phyloP scores from a whole-genome alignment of 2,329 filamentous ascomycete species.

The Pseudogymnoascus sp. region DNA sequence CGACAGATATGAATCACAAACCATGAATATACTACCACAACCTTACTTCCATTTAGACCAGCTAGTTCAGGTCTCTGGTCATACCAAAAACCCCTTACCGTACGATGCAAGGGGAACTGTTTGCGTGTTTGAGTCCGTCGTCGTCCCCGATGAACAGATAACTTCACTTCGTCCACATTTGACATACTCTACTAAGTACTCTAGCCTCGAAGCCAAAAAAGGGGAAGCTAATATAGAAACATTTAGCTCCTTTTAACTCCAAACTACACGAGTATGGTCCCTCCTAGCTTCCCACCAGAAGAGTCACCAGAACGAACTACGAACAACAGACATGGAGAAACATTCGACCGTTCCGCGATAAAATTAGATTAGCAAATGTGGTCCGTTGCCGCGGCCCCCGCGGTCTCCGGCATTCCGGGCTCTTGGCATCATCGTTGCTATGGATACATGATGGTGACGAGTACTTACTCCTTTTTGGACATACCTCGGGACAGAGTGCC shows the following conservation, averaged over 20 bases:
- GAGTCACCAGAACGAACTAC: not conserved
- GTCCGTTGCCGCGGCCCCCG: not conserved
- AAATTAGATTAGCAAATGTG: not conserved
- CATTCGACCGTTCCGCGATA: not conserved
- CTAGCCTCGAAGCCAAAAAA: not conserved
- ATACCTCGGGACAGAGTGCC: constrained; percentile 2
- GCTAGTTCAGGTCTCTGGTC: not conserved
- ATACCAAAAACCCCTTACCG: not conserved
- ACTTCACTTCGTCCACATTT: not conserved
- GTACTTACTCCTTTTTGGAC: not conserved
- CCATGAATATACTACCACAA: not conserved
- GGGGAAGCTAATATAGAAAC: not conserved
- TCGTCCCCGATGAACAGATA: not conserved
- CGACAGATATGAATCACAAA: not conserved
- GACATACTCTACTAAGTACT: not conserved
- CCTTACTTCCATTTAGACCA: not conserved
- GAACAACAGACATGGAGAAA: not conserved
- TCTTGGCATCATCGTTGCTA: not conserved
- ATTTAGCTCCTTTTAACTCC: not conserved
- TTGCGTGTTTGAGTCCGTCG: not conserved
- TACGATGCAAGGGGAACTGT: not conserved
- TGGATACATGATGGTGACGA: constrained; percentile 3
- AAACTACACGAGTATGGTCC: not conserved
- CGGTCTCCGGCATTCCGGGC: not conserved
- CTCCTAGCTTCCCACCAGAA: not conserved